Conservation (phyloP, 352 stramenopile genomes). For the Phytophthora crassamura region DNA sequence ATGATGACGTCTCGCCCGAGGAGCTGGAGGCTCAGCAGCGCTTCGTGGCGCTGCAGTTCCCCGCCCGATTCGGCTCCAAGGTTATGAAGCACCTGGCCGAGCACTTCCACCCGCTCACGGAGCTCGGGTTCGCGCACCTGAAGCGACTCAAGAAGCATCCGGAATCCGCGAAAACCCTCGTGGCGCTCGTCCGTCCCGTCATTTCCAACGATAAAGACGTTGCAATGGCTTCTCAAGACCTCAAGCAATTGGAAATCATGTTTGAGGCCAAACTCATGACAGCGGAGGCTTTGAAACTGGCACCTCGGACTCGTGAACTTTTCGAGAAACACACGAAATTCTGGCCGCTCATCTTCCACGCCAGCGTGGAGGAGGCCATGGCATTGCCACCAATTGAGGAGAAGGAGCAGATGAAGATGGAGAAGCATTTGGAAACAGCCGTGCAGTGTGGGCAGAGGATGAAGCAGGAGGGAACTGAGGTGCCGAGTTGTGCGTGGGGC, state of each 20-base stretch:
- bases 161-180: slow-evolving; percentile 37
- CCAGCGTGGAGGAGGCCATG: slow-evolving; percentile 59
- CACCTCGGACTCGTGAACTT: slow-evolving; percentile 61
- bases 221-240: slow-evolving; percentile 17
- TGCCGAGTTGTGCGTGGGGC: slow-evolving; percentile 47
- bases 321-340: slow-evolving; percentile 66
- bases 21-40: slow-evolving; percentile 57
- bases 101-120: slow-evolving; percentile 60
- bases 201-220: slow-evolving; percentile 8
- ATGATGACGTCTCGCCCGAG: slow-evolving; percentile 28
- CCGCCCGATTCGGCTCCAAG: slow-evolving; percentile 59
- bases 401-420: slow-evolving; percentile 38
- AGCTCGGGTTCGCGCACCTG: slow-evolving; percentile 76
- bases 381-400: slow-evolving; percentile 50
- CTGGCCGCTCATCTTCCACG: slow-evolving; percentile 86
- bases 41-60: slow-evolving; percentile 80
- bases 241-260: slow-evolving; percentile 36
- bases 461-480: slow-evolving; percentile 15
- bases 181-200: slow-evolving; percentile 63
- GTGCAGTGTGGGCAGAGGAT: slow-evolving; percentile 30
- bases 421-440: slow-evolving; percentile 37
- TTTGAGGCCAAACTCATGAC: slow-evolving; percentile 59
- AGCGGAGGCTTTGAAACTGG: slow-evolving; percentile 59
- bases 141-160: slow-evolving; percentile 87
- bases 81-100: slow-evolving; percentile 70